Evolutionary conservation across 2,329 filamentous ascomycete species (phyloP), one percentile per base, ranked within the genome.

Genomic region (Sarocladiaceae sp.): DNA sequence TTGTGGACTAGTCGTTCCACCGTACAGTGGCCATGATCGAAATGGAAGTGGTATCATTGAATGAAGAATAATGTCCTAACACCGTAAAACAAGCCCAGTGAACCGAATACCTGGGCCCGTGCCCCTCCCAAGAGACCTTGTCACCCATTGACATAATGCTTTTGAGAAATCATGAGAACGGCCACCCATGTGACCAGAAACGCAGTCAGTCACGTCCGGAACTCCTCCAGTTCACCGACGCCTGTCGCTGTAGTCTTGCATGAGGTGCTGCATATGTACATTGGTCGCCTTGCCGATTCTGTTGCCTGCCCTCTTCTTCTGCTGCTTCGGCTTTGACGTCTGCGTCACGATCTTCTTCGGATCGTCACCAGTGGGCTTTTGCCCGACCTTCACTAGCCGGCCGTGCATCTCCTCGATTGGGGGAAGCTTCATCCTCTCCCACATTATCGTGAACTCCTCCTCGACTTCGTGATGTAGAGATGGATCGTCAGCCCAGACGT

Each of bases 401-500:
- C 83, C 82, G 52, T 90, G 87, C 66, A 94, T 84, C 60, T 90
- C 87, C 54, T 88, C 87, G 46, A 85, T 71, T 50, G 83, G 76
- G 0, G 94, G 94, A 22, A 97, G 74, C 60, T 84, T 82, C 50
- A 90, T 86, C 64, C 87, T 87, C 57, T 86, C 79, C 91, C 92
- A 99, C 71, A 93, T 87, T 54, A 76, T 74, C 66, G 86, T 80
- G 67, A 97, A 97, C 66, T 96, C 90, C 8, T 80, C 72, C 64
- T 97, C 91, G 59, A 97, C 85, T 31, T 74, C 67, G 64, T 91
- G 80, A 61, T 84, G 81, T 50, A 96, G 79, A 12, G 83, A 86
- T 13, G 90, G 82, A 61, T 96, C 90, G 67, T 99, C 90, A 50
- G 86, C 79, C 90, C 92, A 97, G 51, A 99, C 85, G 73, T 87